Percentiles rank a stretch among this genome's conserved stretches.
These are phyloP conservation scores for Phialophora chinensis DNA, from an alignment of 2,329 filamentous ascomycete genomes.

Conservation along the genomic window DNA sequence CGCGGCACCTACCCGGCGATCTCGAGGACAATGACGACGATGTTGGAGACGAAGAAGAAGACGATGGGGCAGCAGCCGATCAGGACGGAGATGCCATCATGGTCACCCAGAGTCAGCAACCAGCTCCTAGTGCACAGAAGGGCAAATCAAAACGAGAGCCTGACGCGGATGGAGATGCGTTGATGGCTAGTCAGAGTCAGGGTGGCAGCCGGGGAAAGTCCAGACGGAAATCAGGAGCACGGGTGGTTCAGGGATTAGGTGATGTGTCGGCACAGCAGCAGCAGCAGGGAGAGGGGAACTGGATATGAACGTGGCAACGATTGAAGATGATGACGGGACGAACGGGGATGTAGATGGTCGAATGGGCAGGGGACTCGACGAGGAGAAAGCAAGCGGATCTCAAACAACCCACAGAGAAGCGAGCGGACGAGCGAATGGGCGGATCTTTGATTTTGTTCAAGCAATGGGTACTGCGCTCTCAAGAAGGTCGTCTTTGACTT, in stretches of 20 bases:
- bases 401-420: background rate
- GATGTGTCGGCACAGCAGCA: constrained; percentile 19
- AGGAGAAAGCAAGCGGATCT: background rate
- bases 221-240: constrained; percentile 23
- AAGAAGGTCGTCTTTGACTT: constrained; percentile 2
- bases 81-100: constrained; percentile 38
- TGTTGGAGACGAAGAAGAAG: constrained; percentile 44
- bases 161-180: constrained; percentile 23
- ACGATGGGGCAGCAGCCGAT: constrained; percentile 47
- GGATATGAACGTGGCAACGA: constrained; percentile 19
- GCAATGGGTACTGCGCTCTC: background rate
- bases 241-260: constrained; percentile 17
- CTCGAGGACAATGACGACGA: constrained; percentile 49
- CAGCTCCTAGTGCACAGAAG: constrained; percentile 3
- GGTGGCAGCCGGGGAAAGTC: constrained; percentile 22
- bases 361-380: background rate
- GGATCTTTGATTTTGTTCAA: constrained; percentile 6
- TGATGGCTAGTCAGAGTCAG: constrained; percentile 24
- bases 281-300: constrained; percentile 12
- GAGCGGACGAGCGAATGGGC: background rate
- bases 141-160: constrained; percentile 28
- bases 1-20: constrained; percentile 50
- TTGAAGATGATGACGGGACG: constrained; percentile 6
- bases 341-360: background rate
- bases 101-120: constrained; percentile 28